Percentiles rank a stretch among this genome's conserved stretches.
These are phyloP conservation scores for Didymella segeticola DNA, from an alignment of 2,329 filamentous ascomycete genomes.

Conservation along the genomic window DNA sequence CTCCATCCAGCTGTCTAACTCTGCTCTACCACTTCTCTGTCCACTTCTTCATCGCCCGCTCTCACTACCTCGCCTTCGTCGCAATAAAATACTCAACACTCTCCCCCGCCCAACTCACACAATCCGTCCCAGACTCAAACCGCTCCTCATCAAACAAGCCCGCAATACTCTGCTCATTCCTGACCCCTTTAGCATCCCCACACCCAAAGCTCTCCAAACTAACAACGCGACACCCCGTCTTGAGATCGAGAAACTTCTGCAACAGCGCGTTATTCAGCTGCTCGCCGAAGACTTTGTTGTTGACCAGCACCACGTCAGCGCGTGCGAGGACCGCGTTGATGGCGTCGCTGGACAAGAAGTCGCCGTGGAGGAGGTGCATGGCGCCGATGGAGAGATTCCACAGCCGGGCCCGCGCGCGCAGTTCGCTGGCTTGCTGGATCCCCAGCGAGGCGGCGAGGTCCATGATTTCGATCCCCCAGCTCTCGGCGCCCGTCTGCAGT, in stretches of 20 bases:
- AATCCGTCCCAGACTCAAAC: constrained; percentile 70
- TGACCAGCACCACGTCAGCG: constrained; percentile 95
- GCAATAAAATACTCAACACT: constrained; percentile 89
- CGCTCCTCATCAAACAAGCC: constrained; percentile 81
- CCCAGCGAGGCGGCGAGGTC: constrained; percentile 85
- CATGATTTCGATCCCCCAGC: constrained; percentile 98
- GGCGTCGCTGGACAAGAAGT: constrained; percentile 76
- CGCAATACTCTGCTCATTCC: constrained; percentile 80
- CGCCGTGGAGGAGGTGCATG: constrained; percentile 80
- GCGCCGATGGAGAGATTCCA: constrained; percentile 86
- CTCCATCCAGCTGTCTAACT: too few relatives aligned
- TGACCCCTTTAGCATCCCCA: constrained; percentile 73
- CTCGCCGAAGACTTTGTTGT: constrained; percentile 95
- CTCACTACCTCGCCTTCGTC: constrained; percentile 53
- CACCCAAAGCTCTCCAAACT: constrained; percentile 88
- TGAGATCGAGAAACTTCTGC: constrained; percentile 91
- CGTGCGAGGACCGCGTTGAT: constrained; percentile 78
- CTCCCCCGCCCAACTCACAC: constrained; percentile 89
- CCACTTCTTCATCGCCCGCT: too few relatives aligned
- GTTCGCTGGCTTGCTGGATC: constrained; percentile 80
- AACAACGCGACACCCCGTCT: constrained; percentile 86
- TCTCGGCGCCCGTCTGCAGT: constrained; percentile 90
- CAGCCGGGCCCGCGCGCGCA: constrained; percentile 80
- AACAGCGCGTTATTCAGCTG: constrained; percentile 84
- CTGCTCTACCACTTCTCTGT: too few relatives aligned